Base-by-base conservation (phyloP, 208 protist species). In the Trypanosoma congolense region DNA sequence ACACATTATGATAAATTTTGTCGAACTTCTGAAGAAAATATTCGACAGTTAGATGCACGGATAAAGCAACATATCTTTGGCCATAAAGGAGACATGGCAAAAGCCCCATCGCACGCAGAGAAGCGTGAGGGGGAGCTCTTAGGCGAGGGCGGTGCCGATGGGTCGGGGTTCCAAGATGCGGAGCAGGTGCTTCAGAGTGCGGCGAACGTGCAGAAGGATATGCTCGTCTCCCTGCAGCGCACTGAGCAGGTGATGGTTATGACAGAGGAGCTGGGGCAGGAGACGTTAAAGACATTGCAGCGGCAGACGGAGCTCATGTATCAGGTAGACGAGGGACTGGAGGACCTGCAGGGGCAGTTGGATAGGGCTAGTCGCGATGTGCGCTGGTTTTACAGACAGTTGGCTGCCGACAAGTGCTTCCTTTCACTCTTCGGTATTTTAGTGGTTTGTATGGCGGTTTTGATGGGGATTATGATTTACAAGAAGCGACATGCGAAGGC, bases 301-400 rank as follows among this genome's bases (percentile, higher is more conserved):
- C 68, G 76, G 55, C 86, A 93, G 64, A 83, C 73, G 30, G 75
- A 89, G 59, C 71, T 75, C 35, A 84, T 90, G 72, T 88, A 90
- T 26, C 79, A 89, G 18, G 72, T 93, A 10, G 80, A 93, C 57
- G 80, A 90, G 55, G 82, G 86, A 56, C 66, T 93, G 44, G 65
- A 80, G 46, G 79, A 84, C 46, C 36, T 93, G 38, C 77, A 84
- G 33, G 86, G 86, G 3, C 47, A 79, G 40, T 45, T 93, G 29
- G 77, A 93, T 52, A 82, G 75, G 36, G 86, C 80, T 40, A 56
- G 73, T 9, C 67, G 77, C 26, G 82, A 93, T 41, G 54, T 93
- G 25, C 70, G 55, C 47, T 89, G 80, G 75, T 93, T 93, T 65
- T 85, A 74, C 47, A 64, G 82, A 0, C 82, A 88, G 59, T 50